Evolutionary conservation across 1,284 basidiomycete genomes (phyloP).

Genomic region (Boletus sp.): DNA sequence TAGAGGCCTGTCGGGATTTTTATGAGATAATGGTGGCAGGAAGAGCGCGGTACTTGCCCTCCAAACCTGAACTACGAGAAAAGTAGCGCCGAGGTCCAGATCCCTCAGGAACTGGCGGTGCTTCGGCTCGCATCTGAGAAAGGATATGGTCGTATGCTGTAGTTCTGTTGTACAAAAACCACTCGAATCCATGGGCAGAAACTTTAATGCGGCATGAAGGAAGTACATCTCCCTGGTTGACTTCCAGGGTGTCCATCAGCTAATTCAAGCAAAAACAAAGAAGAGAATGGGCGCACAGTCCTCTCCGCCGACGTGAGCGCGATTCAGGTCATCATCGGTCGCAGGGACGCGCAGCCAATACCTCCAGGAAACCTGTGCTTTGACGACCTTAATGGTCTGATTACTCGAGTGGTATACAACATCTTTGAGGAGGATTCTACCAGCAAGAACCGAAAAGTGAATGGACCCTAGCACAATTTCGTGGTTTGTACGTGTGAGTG

Average conservation of each 20-base stretch:
- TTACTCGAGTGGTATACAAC: slow-evolving; percentile 87
- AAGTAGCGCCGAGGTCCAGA: slow-evolving; percentile 17
- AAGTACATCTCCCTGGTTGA: slow-evolving; percentile 35
- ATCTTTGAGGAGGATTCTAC: slow-evolving; percentile 83
- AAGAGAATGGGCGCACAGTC: slow-evolving; percentile 37
- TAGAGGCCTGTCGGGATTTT: slow-evolving; percentile 24
- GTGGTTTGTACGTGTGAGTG: slow-evolving; percentile 3
- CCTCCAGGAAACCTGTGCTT: slow-evolving; percentile 83
- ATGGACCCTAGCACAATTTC: slow-evolving; percentile 57
- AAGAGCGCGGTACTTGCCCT: slow-evolving; percentile 19
- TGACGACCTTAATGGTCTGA: slow-evolving; percentile 78
- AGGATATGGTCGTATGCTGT: slow-evolving; percentile 84
- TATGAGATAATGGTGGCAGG: slow-evolving; percentile 18
- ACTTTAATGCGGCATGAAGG: slow-evolving; percentile 76
- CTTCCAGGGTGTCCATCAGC: slow-evolving; percentile 23
- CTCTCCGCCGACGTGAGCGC: slow-evolving; percentile 49
- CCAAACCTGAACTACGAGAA: slow-evolving; percentile 28
- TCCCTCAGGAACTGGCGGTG: slow-evolving; percentile 30
- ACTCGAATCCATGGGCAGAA: slow-evolving; percentile 80
- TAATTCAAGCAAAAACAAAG: neutral
- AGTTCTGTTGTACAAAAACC: slow-evolving; percentile 87
- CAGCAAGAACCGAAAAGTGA: slow-evolving; percentile 84
- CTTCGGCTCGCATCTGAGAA: slow-evolving; percentile 57
- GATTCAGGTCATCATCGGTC: slow-evolving; percentile 60
- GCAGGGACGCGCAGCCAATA: slow-evolving; percentile 83